Base-by-base conservation (phyloP, 495 filamentous ascomycete species). In the Aspergillus carlsbadensis region DNA sequence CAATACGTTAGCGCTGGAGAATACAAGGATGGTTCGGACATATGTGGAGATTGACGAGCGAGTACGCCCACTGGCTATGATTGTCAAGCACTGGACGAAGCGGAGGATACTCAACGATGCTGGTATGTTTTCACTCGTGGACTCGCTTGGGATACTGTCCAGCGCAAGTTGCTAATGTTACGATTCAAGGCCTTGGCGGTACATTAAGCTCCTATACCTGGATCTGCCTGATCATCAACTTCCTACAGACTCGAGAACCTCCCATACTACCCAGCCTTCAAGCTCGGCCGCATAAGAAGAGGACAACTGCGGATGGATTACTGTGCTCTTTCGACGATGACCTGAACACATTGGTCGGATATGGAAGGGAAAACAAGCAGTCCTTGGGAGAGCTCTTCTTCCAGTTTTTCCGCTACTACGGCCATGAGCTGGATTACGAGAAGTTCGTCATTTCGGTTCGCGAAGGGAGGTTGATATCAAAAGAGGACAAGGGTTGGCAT, bases 131-230 rank as follows among this genome's bases (percentile, higher is more conserved):
- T 22, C 10, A 31, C 15, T 13, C 41, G 39, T 51, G 39, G 24
- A 22, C 6, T n/a, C 40, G 33, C 4, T 52, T 34, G 18, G n/a
- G 21, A 40, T n/a, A 26, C 15, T 35, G 40, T 21, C 22, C 14
- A 41, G 10, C 36, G 26, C 26, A 21, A 20, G 48, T 40, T 52
- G 43, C 48, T 65, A 41, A 62, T 44, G 4, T 2, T 22, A 18
- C 7, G n/a, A 6, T 50, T 40, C 20, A 63, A 96, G 93, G 88
- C 35, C 85, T 92, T 63, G 94, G 95, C 53, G 95, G 91, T 40
- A 98, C 94, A 6, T 76, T 98, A 21, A 97, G 94, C 70, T 98
- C 95, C 10, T 98, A 98, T 65, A 96, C 94, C n/a, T 98, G 94
- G 94, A 97, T 96, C 68, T 98, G 94, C 75, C 84, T 98, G 83